A percentile compares a stretch with the other conserved stretches of the same genome.
These are phyloP conservation scores for Phytophthora pseudosyringae DNA, from an alignment of 352 stramenopile genomes.

Conservation along the genomic window DNA sequence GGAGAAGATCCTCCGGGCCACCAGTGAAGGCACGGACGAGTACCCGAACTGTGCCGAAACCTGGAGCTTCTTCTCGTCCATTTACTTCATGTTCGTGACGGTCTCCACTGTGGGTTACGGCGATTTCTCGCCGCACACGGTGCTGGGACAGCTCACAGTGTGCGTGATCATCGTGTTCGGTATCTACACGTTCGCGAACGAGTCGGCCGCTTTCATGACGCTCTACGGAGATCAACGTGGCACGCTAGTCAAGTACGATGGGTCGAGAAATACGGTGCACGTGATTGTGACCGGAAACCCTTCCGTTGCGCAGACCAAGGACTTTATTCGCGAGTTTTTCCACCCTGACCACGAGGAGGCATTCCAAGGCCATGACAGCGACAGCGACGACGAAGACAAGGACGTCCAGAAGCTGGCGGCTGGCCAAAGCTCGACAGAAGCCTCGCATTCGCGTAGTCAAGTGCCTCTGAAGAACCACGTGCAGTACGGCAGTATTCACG, in stretches of 20 bases:
- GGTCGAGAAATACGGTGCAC: slow-evolving; percentile 71
- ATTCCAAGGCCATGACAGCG: slow-evolving; percentile 34
- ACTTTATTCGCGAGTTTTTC: slow-evolving; percentile 91
- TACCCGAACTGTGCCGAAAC: slow-evolving; percentile 75
- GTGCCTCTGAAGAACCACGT: slow-evolving; percentile 27
- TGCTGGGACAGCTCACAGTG: slow-evolving; percentile 78
- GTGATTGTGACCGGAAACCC: slow-evolving; percentile 90
- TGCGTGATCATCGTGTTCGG: slow-evolving; percentile 87
- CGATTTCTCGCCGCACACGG: slow-evolving; percentile 86
- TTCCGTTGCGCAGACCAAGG: slow-evolving; percentile 77
- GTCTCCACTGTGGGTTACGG: slow-evolving; percentile 89
- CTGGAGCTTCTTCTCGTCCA: slow-evolving; percentile 88
- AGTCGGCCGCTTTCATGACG: slow-evolving; percentile 78
- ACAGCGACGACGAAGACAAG: slow-evolving; percentile 27
- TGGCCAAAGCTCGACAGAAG: slow-evolving; percentile 13
- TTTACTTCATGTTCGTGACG: slow-evolving; percentile 92
- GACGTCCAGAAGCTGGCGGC: slow-evolving; percentile 1
- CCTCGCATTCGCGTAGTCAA: slow-evolving; percentile 15
- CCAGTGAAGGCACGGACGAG: slow-evolving; percentile 50
- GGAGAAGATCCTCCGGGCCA: slow-evolving; percentile 58
- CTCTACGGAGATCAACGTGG: slow-evolving; percentile 77
- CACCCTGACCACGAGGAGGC: slow-evolving; percentile 79
- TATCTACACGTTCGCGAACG: slow-evolving; percentile 89
- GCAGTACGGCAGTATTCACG: slow-evolving; percentile 36
- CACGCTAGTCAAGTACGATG: slow-evolving; percentile 63